phyloP scores from a whole-genome alignment of 2,329 filamentous ascomycete species.

The Sporothrix brasiliensis region DNA sequence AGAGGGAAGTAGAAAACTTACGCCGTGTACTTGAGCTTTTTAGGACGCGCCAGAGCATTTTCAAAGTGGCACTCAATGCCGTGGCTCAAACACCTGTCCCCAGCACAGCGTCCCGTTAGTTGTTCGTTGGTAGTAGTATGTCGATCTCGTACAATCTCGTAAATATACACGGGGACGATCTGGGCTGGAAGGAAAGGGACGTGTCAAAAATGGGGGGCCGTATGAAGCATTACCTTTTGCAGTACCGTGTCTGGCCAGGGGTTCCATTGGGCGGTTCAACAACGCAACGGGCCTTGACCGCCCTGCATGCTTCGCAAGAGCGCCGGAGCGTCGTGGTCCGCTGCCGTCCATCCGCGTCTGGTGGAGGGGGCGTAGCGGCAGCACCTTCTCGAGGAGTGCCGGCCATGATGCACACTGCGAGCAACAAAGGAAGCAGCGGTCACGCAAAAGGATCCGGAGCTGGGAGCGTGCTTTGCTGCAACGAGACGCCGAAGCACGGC shows the following conservation, averaged over 20 bases:
- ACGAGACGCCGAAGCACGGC: neutral
- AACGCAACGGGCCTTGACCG: constrained; percentile 38
- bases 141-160: neutral
- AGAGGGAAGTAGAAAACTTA: constrained; percentile 26
- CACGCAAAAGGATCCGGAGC: neutral
- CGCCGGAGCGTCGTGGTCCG: constrained; percentile 36
- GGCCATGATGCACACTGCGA: constrained; percentile 18
- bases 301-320: constrained; percentile 37
- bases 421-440: neutral
- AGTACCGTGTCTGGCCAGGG: constrained; percentile 28
- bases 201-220: neutral
- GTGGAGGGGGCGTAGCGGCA: constrained; percentile 10
- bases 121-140: neutral
- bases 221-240: constrained; percentile 33
- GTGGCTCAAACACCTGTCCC: constrained; percentile 31
- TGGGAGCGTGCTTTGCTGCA: neutral
- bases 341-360: constrained; percentile 26
- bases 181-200: no score
- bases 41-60: constrained; percentile 38
- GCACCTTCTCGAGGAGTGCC: neutral
- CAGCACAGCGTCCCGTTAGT: neutral
- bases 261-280: constrained; percentile 23
- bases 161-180: neutral
- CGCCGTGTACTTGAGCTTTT: constrained; percentile 36
- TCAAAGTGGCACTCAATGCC: constrained; percentile 37